These are phyloP conservation scores for Pythium volutum DNA, from an alignment of 352 stramenopile species.

Conservation along the genomic window DNA sequence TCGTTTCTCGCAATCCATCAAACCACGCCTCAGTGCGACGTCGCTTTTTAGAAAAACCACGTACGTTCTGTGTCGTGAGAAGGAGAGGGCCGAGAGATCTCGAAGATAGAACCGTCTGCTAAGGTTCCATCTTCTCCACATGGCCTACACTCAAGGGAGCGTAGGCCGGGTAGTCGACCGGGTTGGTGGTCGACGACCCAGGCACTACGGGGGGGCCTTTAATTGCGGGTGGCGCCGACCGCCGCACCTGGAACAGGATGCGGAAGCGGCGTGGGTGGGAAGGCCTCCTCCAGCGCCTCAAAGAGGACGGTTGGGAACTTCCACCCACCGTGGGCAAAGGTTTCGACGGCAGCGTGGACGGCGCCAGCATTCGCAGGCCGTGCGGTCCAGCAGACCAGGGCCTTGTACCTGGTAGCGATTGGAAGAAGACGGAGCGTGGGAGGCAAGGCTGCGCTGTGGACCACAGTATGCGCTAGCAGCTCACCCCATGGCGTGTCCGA, in stretches of 20 bases:
- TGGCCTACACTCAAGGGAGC: too few relatives aligned
- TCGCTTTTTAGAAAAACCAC: background rate
- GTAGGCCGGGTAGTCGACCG: too few relatives aligned
- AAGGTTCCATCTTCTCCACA: too few relatives aligned
- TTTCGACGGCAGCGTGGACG: background rate
- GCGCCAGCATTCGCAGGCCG: background rate
- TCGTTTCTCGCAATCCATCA: background rate
- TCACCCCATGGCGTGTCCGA: background rate
- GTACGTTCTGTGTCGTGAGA: slow-evolving; percentile 11
- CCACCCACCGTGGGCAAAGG: background rate
- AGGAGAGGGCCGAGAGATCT: background rate
- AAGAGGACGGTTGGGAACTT: background rate
- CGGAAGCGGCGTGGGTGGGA: too few relatives aligned
- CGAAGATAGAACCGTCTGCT: too few relatives aligned
- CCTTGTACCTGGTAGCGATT: background rate
- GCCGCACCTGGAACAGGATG: background rate
- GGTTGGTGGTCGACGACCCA: background rate
- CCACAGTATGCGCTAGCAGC: background rate
- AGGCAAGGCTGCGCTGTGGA: background rate
- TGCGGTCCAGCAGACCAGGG: background rate
- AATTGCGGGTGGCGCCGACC: background rate
- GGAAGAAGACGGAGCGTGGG: background rate
- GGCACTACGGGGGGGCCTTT: slow-evolving; percentile 7
- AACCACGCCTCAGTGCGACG: background rate
- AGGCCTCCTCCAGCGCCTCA: background rate